Percentiles rank a stretch among this genome's conserved stretches.
These are phyloP conservation scores for Pleurotus djamor DNA, from an alignment of 768 basidiomycete genomes.

Conservation along the genomic window DNA sequence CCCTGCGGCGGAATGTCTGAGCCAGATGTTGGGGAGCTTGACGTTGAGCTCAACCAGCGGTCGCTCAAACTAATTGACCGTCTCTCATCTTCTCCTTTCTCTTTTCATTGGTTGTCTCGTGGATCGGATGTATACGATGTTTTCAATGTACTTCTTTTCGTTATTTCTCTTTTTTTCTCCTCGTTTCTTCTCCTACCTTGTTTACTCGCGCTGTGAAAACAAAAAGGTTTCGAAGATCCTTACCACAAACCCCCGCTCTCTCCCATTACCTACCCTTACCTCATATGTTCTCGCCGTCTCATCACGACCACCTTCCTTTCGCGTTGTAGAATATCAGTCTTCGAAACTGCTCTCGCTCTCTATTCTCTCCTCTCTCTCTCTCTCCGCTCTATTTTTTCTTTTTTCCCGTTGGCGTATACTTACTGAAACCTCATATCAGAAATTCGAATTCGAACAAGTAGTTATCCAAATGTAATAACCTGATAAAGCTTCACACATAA, in stretches of 20 bases:
- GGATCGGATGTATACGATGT: background rate
- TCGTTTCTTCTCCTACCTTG: background rate
- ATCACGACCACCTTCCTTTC: background rate
- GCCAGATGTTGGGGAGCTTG: slow-evolving; percentile 48
- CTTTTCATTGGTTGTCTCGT: no score
- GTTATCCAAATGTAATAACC: no score
- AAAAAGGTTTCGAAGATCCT: background rate
- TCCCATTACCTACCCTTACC: background rate
- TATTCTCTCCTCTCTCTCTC: no score
- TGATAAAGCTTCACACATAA: no score
- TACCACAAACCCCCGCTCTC: background rate
- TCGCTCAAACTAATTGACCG: background rate
- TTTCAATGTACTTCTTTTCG: background rate
- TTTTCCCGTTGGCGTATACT: no score
- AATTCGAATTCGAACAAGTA: no score
- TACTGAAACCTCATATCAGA: no score
- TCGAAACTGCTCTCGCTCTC: no score
- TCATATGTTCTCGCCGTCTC: background rate
- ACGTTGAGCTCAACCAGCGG: slow-evolving; percentile 22
- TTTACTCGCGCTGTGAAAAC: background rate
- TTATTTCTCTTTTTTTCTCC: background rate
- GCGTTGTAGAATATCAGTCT: no score
- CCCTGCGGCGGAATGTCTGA: slow-evolving; percentile 31
- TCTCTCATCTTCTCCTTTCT: no score
- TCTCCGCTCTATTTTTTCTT: no score